A percentile compares a stretch with the other conserved stretches of the same genome.
phyloP scores from a whole-genome alignment of 2,329 filamentous ascomycete genomes.

The Didymella keratinophila region DNA sequence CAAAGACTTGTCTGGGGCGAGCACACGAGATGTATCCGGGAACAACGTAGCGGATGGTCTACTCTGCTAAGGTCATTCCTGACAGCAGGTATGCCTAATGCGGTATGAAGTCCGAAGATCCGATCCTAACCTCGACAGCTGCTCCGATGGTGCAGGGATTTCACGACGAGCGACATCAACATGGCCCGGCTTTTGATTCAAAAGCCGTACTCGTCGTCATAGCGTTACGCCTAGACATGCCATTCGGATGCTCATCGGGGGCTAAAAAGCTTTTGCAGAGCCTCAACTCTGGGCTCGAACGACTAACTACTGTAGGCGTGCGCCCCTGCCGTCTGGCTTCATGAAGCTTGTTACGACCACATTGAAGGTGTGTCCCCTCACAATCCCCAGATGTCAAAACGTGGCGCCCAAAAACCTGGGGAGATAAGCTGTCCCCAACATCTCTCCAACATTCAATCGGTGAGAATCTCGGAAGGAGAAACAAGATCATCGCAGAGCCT shows the following conservation, averaged over 20 bases:
- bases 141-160: constrained; percentile 17
- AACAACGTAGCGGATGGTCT: constrained; percentile 13
- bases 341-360: constrained; percentile 15
- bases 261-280: constrained; percentile 21
- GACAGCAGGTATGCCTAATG: constrained; percentile 10
- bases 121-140: constrained; percentile 12
- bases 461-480: constrained; percentile 26
- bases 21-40: constrained; percentile 12
- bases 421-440: constrained; percentile 13
- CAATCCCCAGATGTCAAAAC: constrained; percentile 1
- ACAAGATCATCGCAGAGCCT: constrained; percentile 33
- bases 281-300: constrained; percentile 9
- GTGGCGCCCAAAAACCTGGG: constrained; percentile 1
- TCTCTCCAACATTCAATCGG: constrained; percentile 24
- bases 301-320: constrained; percentile 11
- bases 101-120: constrained; percentile 17
- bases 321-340: constrained; percentile 23
- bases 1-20: constrained; percentile 10
- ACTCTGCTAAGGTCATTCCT: constrained; percentile 16
- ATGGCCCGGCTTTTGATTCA: constrained; percentile 21
- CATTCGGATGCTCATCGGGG: constrained; percentile 15
- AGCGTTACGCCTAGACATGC: constrained; percentile 14
- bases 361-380: background rate
- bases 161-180: constrained; percentile 5
- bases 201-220: constrained; percentile 14